Base-by-base conservation (phyloP, 768 basidiomycete genomes). In the Pleurotus tuoliensis region DNA sequence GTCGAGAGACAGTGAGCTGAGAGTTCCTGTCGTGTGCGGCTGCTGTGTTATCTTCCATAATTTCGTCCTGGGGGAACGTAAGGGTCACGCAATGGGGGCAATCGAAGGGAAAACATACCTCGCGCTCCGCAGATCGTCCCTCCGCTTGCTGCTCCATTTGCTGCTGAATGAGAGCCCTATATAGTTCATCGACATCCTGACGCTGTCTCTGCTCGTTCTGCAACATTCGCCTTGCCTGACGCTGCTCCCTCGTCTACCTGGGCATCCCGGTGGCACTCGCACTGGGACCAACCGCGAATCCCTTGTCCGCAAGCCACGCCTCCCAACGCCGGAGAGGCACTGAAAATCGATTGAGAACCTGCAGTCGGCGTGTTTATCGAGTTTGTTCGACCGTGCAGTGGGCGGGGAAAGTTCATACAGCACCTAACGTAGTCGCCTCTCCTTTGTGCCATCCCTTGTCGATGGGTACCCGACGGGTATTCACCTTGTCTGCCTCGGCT, bases 271-370 rank as follows among this genome's bases (percentile, higher is more conserved):
- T 88, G 0, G 88, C 90, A 53, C 88, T 85, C 0, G 87, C 77
- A 62, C 86, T 88, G 3, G 93, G 90, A 15, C 87, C 88, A 20
- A 94, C 86, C 0, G 90, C 86, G 66, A 97, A 90, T 0, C 93
- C 94, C 66, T 90, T 89, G 62, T 87, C 85, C 5, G 88, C 88
- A 25, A 97, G 71, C 93, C 94, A 98, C 12, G 92, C 90, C 73
- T 96, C 94, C 20, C 20, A 20, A 20, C 20, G 2, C 2, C 20
- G 20, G 20, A 20, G 20, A 20, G 20, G 20, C 20, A 20, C 20
- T 20, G 20, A 20, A 20, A 20, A 20, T 1, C 20, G 20, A 20
- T 1, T 20, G 20, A 20, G 20, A 20, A 20, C 20, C 20, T 20
- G 20, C 2, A 20, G 20, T 20, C 2, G 20, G 20, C 20, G 20